Evolutionary conservation across 352 stramenopile genomes (phyloP).

Genomic region (Globisporangium cylindrosporum): DNA sequence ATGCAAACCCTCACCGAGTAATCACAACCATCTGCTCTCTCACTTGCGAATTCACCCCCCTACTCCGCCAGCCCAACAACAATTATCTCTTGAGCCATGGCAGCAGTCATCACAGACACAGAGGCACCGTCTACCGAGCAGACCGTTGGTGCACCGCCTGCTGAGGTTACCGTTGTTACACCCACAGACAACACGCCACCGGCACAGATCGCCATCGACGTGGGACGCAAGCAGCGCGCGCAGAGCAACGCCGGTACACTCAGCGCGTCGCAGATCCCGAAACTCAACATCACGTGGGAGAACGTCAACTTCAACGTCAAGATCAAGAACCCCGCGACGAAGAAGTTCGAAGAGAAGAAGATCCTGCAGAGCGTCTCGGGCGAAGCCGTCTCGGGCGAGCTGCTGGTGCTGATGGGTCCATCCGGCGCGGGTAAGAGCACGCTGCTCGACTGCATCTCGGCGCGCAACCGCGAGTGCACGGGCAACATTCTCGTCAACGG

Average conservation of each 20-base stretch:
- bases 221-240: constrained; percentile 22
- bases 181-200: background rate
- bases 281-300: constrained; percentile 32
- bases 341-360: constrained; percentile 28
- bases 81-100: background rate
- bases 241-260: constrained; percentile 30
- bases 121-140: background rate
- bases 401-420: constrained; percentile 40
- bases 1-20: too few species aligned
- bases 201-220: constrained; percentile 10
- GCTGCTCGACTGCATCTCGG: constrained; percentile 37
- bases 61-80: background rate
- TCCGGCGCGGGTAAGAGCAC: constrained; percentile 41
- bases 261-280: constrained; percentile 22
- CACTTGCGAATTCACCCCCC: background rate
- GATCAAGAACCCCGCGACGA: constrained; percentile 25
- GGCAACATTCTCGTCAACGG: constrained; percentile 61
- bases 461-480: constrained; percentile 43
- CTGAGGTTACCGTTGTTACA: background rate
- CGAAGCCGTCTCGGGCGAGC: constrained; percentile 22
- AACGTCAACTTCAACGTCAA: constrained; percentile 28
- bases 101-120: background rate
- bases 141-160: background rate
- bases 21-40: background rate
- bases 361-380: constrained; percentile 47